phyloP scores from a whole-genome alignment of 257 asterid species.

The Eustoma russellianum region DNA sequence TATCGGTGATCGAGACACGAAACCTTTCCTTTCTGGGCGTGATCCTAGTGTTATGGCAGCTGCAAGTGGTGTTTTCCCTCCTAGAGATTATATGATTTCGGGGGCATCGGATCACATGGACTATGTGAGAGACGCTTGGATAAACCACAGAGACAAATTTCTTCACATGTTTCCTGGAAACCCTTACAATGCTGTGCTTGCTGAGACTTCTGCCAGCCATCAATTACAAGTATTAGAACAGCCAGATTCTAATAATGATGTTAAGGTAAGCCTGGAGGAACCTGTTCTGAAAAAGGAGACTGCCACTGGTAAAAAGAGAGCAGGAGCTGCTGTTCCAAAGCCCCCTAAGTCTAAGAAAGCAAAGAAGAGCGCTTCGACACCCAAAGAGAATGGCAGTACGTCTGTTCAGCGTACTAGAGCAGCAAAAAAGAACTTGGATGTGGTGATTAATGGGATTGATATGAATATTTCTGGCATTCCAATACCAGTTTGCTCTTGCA shows the following conservation, averaged over 20 bases:
- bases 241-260: slow-evolving; percentile 34
- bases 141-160: slow-evolving; percentile 70
- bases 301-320: slow-evolving; percentile 51
- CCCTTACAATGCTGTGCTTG: slow-evolving; percentile 38
- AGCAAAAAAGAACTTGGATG: slow-evolving; percentile 63
- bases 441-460: slow-evolving; percentile 74
- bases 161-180: slow-evolving; percentile 63
- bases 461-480: slow-evolving; percentile 88
- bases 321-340: slow-evolving; percentile 39
- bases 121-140: slow-evolving; percentile 74
- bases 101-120: slow-evolving; percentile 71
- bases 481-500: slow-evolving; percentile 86
- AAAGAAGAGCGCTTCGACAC: slow-evolving; percentile 37
- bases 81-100: slow-evolving; percentile 47
- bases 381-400: slow-evolving; percentile 48
- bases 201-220: slow-evolving; percentile 58
- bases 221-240: slow-evolving; percentile 66
- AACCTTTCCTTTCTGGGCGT: slow-evolving; percentile 54
- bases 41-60: slow-evolving; percentile 52
- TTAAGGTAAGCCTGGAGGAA: slow-evolving; percentile 36
- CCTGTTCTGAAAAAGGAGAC: slow-evolving; percentile 37
- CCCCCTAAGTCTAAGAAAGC: slow-evolving; percentile 63
- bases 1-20: slow-evolving; percentile 59
- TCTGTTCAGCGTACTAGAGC: slow-evolving; percentile 56
- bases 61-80: slow-evolving; percentile 51